These are phyloP conservation scores for Tuber microsphaerosporum DNA, from an alignment of 495 filamentous ascomycete genomes.

Conservation along the genomic window DNA sequence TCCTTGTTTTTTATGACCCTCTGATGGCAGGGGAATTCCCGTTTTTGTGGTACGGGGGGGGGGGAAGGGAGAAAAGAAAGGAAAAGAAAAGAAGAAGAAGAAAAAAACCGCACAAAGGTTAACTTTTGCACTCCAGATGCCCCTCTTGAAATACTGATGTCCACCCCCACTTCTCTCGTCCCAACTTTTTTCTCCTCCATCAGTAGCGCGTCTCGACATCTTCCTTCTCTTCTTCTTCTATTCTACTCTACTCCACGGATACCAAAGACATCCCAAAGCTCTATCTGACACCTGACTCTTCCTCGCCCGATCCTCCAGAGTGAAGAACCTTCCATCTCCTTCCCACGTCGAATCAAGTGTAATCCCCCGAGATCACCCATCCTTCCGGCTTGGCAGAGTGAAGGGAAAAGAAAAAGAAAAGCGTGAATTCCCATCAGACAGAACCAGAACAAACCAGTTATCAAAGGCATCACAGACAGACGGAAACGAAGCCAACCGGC, in stretches of 20 bases:
- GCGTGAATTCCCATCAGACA: background rate
- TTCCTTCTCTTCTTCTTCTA: background rate
- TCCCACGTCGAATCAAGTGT: background rate
- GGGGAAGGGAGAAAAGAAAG: background rate
- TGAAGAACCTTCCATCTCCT: background rate
- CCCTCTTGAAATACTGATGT: conserved; percentile 17
- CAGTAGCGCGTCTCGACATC: conserved; percentile 8
- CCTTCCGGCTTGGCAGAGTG: background rate
- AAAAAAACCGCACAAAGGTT: background rate
- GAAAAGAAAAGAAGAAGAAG: background rate
- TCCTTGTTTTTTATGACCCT: conserved; percentile 14
- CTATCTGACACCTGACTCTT: conserved; percentile 9
- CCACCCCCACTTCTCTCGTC: conserved; percentile 1
- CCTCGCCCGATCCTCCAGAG: background rate
- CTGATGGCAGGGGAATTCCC: conserved; percentile 1
- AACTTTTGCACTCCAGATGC: background rate
- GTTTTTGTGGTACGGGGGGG: background rate
- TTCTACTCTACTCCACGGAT: background rate
- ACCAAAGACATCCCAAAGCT: conserved; percentile 3
- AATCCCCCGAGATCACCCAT: background rate
- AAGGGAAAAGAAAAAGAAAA: background rate
- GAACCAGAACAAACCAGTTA: background rate
- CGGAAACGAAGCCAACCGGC: background rate
- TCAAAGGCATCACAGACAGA: background rate
- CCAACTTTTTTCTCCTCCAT: conserved; percentile 4